These are phyloP conservation scores for Friedmanniomyces simplex DNA, from an alignment of 495 filamentous ascomycete genomes.

Conservation along the genomic window DNA sequence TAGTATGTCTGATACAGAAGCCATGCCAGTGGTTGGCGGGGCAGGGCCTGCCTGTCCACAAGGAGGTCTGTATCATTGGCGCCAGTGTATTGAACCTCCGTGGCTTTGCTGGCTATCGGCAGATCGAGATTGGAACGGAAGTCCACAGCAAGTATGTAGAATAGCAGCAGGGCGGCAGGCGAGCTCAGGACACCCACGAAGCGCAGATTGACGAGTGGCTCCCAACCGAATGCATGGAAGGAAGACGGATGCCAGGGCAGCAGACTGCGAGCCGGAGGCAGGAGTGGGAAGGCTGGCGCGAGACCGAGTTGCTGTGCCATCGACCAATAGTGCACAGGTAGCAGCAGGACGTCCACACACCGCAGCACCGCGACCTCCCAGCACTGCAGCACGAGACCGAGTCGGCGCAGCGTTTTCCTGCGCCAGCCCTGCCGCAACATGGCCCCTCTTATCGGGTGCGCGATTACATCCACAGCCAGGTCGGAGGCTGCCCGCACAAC, in stretches of 20 bases:
- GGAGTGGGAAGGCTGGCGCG: conserved; percentile 9
- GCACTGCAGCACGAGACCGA: neutral
- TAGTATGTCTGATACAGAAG: neutral
- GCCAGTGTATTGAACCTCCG: neutral
- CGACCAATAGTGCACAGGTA: conserved; percentile 11
- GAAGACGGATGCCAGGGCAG: neutral
- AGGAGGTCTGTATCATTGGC: neutral
- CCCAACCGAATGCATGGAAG: conserved; percentile 3
- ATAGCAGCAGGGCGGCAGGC: conserved; percentile 7
- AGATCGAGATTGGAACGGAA: neutral
- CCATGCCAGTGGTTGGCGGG: neutral
- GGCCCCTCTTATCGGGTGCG: too few species aligned
- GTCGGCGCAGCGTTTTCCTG: neutral
- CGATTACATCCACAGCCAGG: neutral
- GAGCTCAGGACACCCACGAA: neutral
- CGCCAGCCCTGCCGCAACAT: too few species aligned
- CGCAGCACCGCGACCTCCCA: neutral
- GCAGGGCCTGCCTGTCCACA: neutral
- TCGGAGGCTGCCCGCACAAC: neutral
- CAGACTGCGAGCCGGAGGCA: neutral
- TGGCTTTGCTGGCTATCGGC: neutral
- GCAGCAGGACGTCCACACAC: conserved; percentile 5
- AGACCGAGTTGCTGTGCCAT: conserved; percentile 11
- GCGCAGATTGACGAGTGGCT: neutral
- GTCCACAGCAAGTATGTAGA: neutral